Percentiles rank a stretch among this genome's conserved stretches.
phyloP scores from a whole-genome alignment of 2,329 filamentous ascomycete species.

The Colletotrichum zoysiae region DNA sequence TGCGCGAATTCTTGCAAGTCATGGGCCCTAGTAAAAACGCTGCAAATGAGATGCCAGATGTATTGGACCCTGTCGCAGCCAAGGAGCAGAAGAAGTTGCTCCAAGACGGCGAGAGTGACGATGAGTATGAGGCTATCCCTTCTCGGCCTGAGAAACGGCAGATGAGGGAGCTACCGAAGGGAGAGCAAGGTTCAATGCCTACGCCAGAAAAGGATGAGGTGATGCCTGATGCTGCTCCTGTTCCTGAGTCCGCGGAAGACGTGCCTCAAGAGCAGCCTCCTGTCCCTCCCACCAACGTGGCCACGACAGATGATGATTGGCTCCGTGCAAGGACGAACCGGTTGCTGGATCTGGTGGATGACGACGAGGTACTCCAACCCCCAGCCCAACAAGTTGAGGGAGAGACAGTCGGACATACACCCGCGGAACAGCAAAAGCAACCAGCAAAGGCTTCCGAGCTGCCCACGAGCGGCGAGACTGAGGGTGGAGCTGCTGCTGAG shows the following conservation, averaged over 20 bases:
- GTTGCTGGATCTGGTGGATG: conserved; percentile 85
- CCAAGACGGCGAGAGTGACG: conserved; percentile 73
- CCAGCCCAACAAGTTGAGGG: conserved; percentile 43
- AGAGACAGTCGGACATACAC: conserved; percentile 25
- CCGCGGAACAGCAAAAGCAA: conserved; percentile 27
- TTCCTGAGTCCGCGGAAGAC: conserved; percentile 22
- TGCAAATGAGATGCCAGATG: conserved; percentile 37
- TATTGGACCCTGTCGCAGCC: conserved; percentile 34
- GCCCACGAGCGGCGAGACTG: conserved; percentile 41
- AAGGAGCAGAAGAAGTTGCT: conserved; percentile 50
- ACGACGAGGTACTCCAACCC: conserved; percentile 65
- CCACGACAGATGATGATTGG: conserved; percentile 87
- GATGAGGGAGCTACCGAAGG: conserved; percentile 40
- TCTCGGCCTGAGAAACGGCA: conserved; percentile 63
- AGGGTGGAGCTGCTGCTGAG: conserved; percentile 47
- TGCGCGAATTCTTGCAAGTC: conserved; percentile 87
- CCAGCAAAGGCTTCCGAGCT: conserved; percentile 41
- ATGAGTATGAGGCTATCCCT: conserved; percentile 79
- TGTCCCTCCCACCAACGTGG: conserved; percentile 17
- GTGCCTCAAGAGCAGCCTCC: conserved; percentile 30
- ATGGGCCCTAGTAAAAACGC: conserved; percentile 74
- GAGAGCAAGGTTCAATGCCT: conserved; percentile 37
- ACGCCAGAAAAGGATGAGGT: conserved; percentile 36
- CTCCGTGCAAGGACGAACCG: conserved; percentile 89
- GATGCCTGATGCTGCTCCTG: conserved; percentile 28